phyloP scores from a whole-genome alignment of 306 rosid genomes.

The Spatholobus suberectus region DNA sequence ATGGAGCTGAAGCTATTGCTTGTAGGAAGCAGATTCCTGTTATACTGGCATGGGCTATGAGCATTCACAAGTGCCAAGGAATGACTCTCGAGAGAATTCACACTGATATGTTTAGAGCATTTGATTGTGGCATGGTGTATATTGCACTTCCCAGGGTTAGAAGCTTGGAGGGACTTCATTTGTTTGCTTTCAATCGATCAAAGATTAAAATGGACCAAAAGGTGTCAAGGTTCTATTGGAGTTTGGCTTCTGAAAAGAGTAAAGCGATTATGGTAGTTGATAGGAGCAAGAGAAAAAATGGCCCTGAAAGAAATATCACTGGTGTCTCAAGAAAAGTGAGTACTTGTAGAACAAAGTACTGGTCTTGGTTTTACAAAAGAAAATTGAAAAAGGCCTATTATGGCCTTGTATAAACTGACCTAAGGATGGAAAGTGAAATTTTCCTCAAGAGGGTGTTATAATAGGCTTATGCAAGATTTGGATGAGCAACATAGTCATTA shows the following conservation, averaged over 20 bases:
- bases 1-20: constrained; percentile 46
- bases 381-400: not conserved
- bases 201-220: constrained; percentile 58
- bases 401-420: not conserved
- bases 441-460: not conserved
- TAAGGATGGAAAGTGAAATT: not conserved
- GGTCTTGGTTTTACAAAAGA: not conserved
- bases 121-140: constrained; percentile 59
- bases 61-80: constrained; percentile 66
- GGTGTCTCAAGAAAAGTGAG: not conserved
- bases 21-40: constrained; percentile 56
- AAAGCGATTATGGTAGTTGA: not conserved
- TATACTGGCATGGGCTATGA: constrained; percentile 54
- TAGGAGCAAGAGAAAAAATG: not conserved
- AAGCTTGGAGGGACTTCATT: constrained; percentile 51
- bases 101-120: constrained; percentile 49
- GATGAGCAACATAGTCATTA: not conserved
- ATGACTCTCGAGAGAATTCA: constrained; percentile 54
- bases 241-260: constrained; percentile 7
- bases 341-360: not conserved
- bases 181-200: constrained; percentile 49
- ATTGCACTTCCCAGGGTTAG: constrained; percentile 50
- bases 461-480: not conserved
- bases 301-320: not conserved
- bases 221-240: constrained; percentile 42